A percentile compares a stretch with the other conserved stretches of the same genome.
Evolutionary conservation across 768 basidiomycete species (phyloP).

Genomic region (Amanita rubescens): DNA sequence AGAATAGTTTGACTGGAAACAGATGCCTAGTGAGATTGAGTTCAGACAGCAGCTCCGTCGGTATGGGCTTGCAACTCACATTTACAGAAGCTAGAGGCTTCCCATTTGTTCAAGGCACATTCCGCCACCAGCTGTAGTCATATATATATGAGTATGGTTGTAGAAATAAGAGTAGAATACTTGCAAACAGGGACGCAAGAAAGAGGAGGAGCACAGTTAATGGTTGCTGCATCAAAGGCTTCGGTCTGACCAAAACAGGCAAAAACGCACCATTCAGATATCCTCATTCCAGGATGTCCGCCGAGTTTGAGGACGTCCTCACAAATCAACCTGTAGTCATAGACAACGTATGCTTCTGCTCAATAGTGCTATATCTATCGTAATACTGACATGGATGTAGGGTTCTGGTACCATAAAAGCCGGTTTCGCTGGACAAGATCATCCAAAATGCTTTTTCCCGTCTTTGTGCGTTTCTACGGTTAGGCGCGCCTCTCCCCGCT

Average conservation of each 20-base stretch:
- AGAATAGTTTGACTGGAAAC: slow-evolving; percentile 80
- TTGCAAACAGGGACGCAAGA: slow-evolving; percentile 17
- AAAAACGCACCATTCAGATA: slow-evolving; percentile 5
- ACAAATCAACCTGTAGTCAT: slow-evolving; percentile 99
- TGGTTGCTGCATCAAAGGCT: slow-evolving; percentile 17
- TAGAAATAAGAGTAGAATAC: slow-evolving; percentile 7
- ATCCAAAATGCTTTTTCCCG: slow-evolving; percentile 99
- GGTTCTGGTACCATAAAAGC: slow-evolving; percentile 99
- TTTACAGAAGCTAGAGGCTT: slow-evolving; percentile 89
- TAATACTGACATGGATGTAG: slow-evolving; percentile 36
- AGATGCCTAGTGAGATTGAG: slow-evolving; percentile 58
- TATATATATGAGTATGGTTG: background rate
- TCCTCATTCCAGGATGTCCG: slow-evolving; percentile 45
- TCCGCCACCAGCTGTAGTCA: slow-evolving; percentile 22
- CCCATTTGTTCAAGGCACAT: slow-evolving; percentile 65
- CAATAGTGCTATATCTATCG: slow-evolving; percentile 8
- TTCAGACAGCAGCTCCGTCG: background rate
- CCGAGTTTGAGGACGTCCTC: slow-evolving; percentile 88
- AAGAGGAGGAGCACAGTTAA: slow-evolving; percentile 14
- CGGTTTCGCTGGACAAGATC: slow-evolving; percentile 97
- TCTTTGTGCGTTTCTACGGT: slow-evolving; percentile 76
- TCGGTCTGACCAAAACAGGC: slow-evolving; percentile 10
- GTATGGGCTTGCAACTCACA: slow-evolving; percentile 34
- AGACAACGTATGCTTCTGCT: slow-evolving; percentile 71
- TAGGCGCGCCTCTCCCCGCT: slow-evolving; percentile 20